These are phyloP conservation scores for Lepidium aucheri DNA, from an alignment of 345 rosid species.

Conservation along the genomic window DNA sequence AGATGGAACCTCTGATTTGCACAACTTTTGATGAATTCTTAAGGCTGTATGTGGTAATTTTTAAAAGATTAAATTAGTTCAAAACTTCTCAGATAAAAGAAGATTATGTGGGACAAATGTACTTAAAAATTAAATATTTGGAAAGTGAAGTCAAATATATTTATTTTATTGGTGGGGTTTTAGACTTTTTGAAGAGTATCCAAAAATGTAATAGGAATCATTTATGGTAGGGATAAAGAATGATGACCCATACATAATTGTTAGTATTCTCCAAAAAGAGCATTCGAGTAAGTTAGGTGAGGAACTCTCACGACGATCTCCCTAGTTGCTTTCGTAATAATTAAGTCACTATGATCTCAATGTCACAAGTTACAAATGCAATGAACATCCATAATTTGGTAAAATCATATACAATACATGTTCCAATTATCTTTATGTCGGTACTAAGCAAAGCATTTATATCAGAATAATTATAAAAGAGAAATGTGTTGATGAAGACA, in stretches of 20 bases:
- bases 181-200: not conserved
- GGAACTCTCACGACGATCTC: constrained; percentile 9
- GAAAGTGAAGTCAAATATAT: constrained; percentile 9
- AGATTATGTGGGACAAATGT: not conserved
- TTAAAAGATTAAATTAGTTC: not conserved
- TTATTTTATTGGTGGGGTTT: constrained; percentile 7
- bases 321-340: not conserved
- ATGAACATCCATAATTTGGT: not conserved
- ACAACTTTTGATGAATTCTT: not conserved
- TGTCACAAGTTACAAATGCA: not conserved
- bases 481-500: not conserved
- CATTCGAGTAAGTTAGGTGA: constrained; percentile 2
- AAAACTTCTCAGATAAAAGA: not conserved
- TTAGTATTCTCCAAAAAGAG: constrained; percentile 5
- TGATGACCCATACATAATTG: constrained; percentile 21
- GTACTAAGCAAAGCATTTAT: not conserved
- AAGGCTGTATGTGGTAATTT: not conserved
- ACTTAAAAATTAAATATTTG: not conserved
- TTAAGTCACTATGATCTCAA: constrained; percentile 9
- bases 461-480: not conserved
- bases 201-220: constrained; percentile 20
- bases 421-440: not conserved
- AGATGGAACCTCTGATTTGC: not conserved
- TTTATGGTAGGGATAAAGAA: constrained; percentile 15
- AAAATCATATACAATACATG: not conserved